Conservation (phyloP, 352 stramenopile genomes). For the Globisporangium spiculum region DNA sequence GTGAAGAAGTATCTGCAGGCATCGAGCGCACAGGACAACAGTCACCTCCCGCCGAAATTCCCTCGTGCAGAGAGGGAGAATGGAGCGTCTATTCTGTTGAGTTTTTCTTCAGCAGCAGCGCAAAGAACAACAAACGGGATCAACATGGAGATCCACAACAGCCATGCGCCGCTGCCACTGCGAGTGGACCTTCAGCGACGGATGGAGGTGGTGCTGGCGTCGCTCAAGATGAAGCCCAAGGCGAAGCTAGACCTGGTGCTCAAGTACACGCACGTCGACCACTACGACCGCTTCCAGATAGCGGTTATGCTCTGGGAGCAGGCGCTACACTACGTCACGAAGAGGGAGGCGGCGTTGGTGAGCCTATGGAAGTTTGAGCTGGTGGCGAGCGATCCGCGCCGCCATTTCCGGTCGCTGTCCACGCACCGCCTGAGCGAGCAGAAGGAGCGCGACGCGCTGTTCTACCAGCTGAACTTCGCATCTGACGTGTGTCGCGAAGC, state of each 20-base stretch:
- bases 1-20: constrained; percentile 48
- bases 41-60: constrained; percentile 1
- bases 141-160: constrained; percentile 14
- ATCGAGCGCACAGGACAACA: neutral
- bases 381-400: constrained; percentile 61
- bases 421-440: constrained; percentile 60
- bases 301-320: constrained; percentile 69
- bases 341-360: constrained; percentile 43
- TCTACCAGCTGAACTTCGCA: constrained; percentile 50
- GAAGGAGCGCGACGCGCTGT: constrained; percentile 59
- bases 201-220: constrained; percentile 52
- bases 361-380: constrained; percentile 47
- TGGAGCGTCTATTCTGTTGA: neutral
- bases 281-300: constrained; percentile 57
- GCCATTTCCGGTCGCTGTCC: constrained; percentile 68
- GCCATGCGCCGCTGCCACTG: constrained; percentile 42
- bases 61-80: neutral
- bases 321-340: constrained; percentile 32
- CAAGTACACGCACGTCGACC: constrained; percentile 62
- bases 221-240: constrained; percentile 46
- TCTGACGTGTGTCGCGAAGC: constrained; percentile 43
- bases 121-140: neutral
- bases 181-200: constrained; percentile 57
- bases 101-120: neutral
- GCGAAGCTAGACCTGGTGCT: constrained; percentile 67